Percentiles rank a stretch among this genome's conserved stretches.
These are phyloP conservation scores for Gautieria morchelliformis DNA, from an alignment of 768 basidiomycete genomes.

Conservation along the genomic window DNA sequence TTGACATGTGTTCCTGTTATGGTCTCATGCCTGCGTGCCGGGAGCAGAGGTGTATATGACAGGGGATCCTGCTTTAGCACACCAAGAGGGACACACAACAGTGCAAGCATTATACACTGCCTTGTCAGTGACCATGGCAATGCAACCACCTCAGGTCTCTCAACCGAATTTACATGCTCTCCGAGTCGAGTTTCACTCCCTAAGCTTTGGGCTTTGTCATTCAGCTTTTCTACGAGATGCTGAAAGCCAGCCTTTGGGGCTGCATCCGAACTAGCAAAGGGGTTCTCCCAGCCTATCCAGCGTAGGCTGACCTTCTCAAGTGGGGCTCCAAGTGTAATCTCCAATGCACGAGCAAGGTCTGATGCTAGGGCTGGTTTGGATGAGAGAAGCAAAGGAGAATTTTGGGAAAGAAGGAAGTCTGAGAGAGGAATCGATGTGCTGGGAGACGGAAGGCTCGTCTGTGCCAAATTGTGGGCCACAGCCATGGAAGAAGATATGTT, in stretches of 20 bases:
- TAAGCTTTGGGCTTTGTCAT: neutral
- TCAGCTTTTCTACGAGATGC: neutral
- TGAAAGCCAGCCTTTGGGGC: too few relatives aligned
- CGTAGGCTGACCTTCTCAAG: neutral
- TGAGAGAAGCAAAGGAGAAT: neutral
- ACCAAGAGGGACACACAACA: slow-evolving; percentile 13
- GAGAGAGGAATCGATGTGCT: neutral
- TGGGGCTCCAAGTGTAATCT: too few relatives aligned
- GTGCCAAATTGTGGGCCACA: neutral
- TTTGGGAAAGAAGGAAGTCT: neutral
- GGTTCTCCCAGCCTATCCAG: neutral
- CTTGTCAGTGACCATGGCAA: neutral
- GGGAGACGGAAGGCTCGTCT: neutral
- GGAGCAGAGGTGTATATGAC: slow-evolving; percentile 16
- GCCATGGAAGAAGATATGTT: neutral
- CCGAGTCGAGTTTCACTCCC: neutral
- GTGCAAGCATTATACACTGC: too few relatives aligned
- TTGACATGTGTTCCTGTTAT: too few relatives aligned
- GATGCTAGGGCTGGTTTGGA: neutral
- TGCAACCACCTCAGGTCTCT: neutral
- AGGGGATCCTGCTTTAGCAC: slow-evolving; percentile 18
- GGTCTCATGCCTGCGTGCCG: slow-evolving; percentile 8
- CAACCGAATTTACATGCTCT: neutral
- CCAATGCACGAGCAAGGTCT: neutral
- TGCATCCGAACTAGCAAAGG: neutral